Evolutionary conservation across 2,329 filamentous ascomycete species (phyloP), one percentile per base, ranked within the genome.

Genomic region (Curvularia spicifera): DNA sequence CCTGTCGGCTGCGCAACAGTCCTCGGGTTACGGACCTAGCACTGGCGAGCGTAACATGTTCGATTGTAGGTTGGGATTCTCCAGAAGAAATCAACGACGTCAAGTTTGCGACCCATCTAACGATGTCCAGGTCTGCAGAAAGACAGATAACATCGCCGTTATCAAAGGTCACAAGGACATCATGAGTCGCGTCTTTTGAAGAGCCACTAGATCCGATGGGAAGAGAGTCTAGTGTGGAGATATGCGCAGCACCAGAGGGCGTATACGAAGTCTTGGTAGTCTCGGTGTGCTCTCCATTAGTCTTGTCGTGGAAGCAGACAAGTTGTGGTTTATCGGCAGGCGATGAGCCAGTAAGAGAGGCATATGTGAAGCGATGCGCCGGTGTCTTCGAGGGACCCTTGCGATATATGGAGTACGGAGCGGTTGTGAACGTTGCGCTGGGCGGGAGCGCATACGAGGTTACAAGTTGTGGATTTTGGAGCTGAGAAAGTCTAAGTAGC

Each of bases 401-500:
- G 61, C 79, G 78, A 70, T 85, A 83, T 44, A 87, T 78, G 24
- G 86, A 88, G 69, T 81, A 85, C 51, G 86, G 86, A 33, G 83
- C 78, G 51, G 84, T 83, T 53, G 81, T 80, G 70, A 88, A 84
- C 15, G 79, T 80, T 24, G 84, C 82, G 67, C 86, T 82, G 28
- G 86, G 86, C 35, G 86, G 85, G 15, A 88, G 78, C 51, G 85
- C 84, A 71, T 88, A 87, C 15, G 86, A 87, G 33, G 84, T 83
- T 18, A 86, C 78, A 8, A 86, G 79, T 65, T 83, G 85, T 8
- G 86, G 84, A 51, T 83, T 85, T 80, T 87, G 84, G 22, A 87
- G 76, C 86, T 88, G 57, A 29, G 29, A 26, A 48, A 26, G 28
- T 35, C 52, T 65, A 72, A 68, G 59, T 52, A 24, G 40, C 37